phyloP scores from a whole-genome alignment of 345 rosid genomes.

The Garcia nutans region DNA sequence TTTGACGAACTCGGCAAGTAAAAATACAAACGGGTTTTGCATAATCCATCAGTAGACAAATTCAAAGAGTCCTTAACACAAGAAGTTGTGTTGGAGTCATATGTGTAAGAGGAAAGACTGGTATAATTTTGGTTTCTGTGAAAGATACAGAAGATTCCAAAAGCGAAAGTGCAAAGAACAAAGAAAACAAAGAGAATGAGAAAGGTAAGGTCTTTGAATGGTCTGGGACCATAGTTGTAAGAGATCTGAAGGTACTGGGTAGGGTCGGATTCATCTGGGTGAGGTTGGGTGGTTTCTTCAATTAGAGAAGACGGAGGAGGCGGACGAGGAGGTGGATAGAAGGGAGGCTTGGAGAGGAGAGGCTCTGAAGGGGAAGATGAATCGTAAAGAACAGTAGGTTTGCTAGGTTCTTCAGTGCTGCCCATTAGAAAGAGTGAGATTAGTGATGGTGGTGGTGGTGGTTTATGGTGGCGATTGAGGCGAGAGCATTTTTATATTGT shows the following conservation, averaged over 20 bases:
- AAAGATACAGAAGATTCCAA: conserved; percentile 72
- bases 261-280: conserved; percentile 52
- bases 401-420: conserved; percentile 49
- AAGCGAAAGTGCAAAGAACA: conserved; percentile 60
- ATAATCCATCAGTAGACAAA: background rate
- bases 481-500: background rate
- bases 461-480: background rate
- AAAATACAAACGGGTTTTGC: background rate
- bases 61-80: conserved; percentile 43
- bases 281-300: conserved; percentile 36
- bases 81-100: conserved; percentile 52
- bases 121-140: conserved; percentile 53
- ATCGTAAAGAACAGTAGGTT: conserved; percentile 39
- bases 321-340: conserved; percentile 13
- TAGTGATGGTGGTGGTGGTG: background rate
- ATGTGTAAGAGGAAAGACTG: conserved; percentile 52
- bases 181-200: conserved; percentile 63
- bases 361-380: conserved; percentile 57
- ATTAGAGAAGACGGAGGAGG: conserved; percentile 30
- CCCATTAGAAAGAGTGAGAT: conserved; percentile 42
- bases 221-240: conserved; percentile 65
- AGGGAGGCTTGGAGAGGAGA: conserved; percentile 59
- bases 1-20: conserved; percentile 26
- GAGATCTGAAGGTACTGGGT: conserved; percentile 87
- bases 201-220: conserved; percentile 74